These are phyloP conservation scores for Aspergillus alliaceus DNA, from an alignment of 2,329 filamentous ascomycete species.

Conservation along the genomic window DNA sequence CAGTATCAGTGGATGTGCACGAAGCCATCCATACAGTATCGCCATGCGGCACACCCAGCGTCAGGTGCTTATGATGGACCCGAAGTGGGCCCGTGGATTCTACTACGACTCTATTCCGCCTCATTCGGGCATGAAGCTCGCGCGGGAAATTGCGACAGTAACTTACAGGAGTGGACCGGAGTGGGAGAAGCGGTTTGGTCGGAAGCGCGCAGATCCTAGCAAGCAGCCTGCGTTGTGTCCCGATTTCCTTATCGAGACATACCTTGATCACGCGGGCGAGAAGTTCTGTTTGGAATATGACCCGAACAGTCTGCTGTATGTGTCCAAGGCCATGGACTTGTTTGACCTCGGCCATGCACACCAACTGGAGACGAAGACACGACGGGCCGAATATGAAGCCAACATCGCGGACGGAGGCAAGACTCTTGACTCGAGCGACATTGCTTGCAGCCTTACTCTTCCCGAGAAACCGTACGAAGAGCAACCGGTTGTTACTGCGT, in stretches of 20 bases:
- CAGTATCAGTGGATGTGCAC: conserved; percentile 88
- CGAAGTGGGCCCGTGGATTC: conserved; percentile 92
- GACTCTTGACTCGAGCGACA: conserved; percentile 37
- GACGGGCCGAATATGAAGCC: conserved; percentile 62
- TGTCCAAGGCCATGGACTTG: conserved; percentile 98
- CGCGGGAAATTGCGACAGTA: conserved; percentile 94
- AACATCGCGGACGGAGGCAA: conserved; percentile 54
- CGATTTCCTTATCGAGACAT: conserved; percentile 96
- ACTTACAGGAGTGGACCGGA: conserved; percentile 96
- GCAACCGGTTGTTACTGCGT: conserved; percentile 59
- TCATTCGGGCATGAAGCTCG: conserved; percentile 96
- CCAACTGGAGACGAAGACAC: conserved; percentile 61
- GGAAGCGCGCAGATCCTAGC: conserved; percentile 78
- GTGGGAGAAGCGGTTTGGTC: conserved; percentile 93
- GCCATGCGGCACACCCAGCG: conserved; percentile 98
- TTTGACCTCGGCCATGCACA: conserved; percentile 82
- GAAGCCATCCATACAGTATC: conserved; percentile 96
- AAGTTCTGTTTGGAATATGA: conserved; percentile 98
- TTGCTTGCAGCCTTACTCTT: conserved; percentile 75
- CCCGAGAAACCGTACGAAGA: conserved; percentile 86
- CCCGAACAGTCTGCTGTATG: conserved; percentile 90
- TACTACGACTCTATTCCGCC: conserved; percentile 89
- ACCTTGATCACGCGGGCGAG: conserved; percentile 95
- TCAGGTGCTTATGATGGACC: conserved; percentile 98
- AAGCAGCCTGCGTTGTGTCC: conserved; percentile 93